phyloP scores from a whole-genome alignment of 1,284 basidiomycete species.

The Filobasidium uniguttulatum region DNA sequence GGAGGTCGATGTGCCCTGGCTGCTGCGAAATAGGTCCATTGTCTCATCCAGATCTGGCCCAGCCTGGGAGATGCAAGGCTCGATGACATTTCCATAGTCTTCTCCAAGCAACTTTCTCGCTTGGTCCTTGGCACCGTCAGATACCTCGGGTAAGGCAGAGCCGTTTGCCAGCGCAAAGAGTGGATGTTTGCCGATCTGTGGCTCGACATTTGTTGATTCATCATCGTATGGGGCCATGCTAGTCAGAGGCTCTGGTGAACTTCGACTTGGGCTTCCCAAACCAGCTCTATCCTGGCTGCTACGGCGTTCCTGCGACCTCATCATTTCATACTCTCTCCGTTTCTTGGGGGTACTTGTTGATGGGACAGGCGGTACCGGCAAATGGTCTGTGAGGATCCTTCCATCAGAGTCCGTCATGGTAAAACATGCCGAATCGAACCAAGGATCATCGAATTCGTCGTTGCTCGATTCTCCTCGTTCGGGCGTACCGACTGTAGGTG shows the following conservation, averaged over 20 bases:
- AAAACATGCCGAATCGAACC: conserved; percentile 15
- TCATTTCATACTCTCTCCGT: not conserved
- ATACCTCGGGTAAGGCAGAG: not conserved
- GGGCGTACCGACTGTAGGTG: no score
- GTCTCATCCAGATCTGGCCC: no score
- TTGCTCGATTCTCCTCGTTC: no score
- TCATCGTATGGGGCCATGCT: not conserved
- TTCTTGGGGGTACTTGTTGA: not conserved
- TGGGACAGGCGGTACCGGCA: not conserved
- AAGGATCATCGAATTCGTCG: conserved; percentile 11
- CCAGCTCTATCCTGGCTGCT: not conserved
- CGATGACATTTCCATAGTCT: not conserved
- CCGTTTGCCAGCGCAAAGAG: conserved; percentile 4
- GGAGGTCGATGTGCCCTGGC: no score
- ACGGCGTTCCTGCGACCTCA: not conserved
- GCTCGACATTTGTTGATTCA: not conserved
- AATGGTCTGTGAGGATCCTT: not conserved
- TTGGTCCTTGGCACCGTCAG: not conserved
- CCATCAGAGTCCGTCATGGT: conserved; percentile 5
- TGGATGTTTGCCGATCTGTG: not conserved
- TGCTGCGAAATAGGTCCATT: no score
- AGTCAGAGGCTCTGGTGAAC: no score
- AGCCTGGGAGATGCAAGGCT: no score
- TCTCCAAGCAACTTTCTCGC: not conserved
- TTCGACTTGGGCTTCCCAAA: not conserved